Conservation (phyloP, 306 rosid genomes). For the Biancaea sappan region DNA sequence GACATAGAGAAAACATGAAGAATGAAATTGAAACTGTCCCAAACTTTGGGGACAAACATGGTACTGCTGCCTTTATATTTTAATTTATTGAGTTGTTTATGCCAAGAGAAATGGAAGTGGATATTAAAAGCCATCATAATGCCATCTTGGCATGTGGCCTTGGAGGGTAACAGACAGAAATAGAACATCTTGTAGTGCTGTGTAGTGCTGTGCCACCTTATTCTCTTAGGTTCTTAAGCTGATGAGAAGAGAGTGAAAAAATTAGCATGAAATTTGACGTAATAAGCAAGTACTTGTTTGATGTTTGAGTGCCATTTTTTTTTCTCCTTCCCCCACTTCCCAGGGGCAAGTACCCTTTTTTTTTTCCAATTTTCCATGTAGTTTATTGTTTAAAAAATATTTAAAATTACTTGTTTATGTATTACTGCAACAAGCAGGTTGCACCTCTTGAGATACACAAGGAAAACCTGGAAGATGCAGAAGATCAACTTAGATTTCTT, state of each 20-base stretch:
- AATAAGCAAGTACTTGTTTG: background rate
- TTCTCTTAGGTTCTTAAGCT: conserved; percentile 22
- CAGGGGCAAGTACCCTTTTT: too few relatives aligned
- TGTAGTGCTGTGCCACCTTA: background rate
- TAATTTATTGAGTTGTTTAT: background rate
- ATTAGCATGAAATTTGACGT: background rate
- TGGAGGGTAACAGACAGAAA: too few relatives aligned
- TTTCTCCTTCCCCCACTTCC: background rate
- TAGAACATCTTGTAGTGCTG: too few relatives aligned
- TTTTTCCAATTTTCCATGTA: conserved; percentile 9
- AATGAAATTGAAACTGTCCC: too few relatives aligned
- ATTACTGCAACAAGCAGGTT: conserved; percentile 59
- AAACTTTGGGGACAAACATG: too few relatives aligned
- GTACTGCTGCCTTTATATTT: conserved; percentile 24
- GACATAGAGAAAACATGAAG: too few relatives aligned
- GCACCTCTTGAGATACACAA: conserved; percentile 74
- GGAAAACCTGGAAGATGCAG: conserved; percentile 78
- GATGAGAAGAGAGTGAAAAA: background rate
- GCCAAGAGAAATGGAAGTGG: background rate
- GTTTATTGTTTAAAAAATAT: background rate
- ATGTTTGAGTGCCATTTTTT: background rate
- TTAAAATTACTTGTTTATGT: conserved; percentile 7
- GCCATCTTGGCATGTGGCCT: conserved; percentile 3
- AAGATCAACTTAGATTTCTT: conserved; percentile 85
- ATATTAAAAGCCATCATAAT: conserved; percentile 4